Conservation (phyloP, 1,284 basidiomycete genomes). For the Neolentinus lepideus region DNA sequence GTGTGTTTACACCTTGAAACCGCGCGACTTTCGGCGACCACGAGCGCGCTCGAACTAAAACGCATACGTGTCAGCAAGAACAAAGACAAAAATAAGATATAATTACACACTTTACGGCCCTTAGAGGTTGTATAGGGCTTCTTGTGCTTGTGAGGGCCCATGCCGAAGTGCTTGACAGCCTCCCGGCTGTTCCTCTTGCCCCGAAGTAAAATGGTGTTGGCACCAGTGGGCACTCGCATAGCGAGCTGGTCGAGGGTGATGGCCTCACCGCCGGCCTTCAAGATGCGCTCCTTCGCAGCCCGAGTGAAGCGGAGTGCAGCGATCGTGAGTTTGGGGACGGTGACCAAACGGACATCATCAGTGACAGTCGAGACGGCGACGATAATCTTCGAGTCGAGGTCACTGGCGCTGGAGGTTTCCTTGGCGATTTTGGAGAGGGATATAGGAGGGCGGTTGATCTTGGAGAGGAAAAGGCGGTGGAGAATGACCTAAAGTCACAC, state of each 20-base stretch:
- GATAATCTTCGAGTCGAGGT: slow-evolving; percentile 78
- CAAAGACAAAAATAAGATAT: slow-evolving; percentile 8
- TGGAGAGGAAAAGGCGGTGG: slow-evolving; percentile 94
- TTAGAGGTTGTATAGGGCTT: slow-evolving; percentile 92
- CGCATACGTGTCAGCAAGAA: slow-evolving; percentile 3
- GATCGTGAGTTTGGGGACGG: slow-evolving; percentile 88
- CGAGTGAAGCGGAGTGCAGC: slow-evolving; percentile 95
- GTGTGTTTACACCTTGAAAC: slow-evolving; percentile 74
- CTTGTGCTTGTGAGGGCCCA: slow-evolving; percentile 90
- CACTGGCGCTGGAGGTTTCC: slow-evolving; percentile 66
- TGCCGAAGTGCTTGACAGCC: slow-evolving; percentile 95
- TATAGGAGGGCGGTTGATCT: slow-evolving; percentile 95
- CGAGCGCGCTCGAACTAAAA: slow-evolving; percentile 77
- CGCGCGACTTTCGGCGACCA: slow-evolving; percentile 91
- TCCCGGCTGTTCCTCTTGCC: slow-evolving; percentile 93
- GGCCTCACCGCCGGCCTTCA: slow-evolving; percentile 92
- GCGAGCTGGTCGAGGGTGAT: slow-evolving; percentile 98
- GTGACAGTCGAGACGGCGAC: slow-evolving; percentile 92
- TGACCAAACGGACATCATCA: slow-evolving; percentile 88
- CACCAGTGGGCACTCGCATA: slow-evolving; percentile 86
- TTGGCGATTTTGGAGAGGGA: slow-evolving; percentile 88
- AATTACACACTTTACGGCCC: slow-evolving; percentile 76
- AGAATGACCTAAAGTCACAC: slow-evolving; percentile 67
- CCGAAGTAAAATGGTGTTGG: slow-evolving; percentile 90
- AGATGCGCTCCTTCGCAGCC: slow-evolving; percentile 89